Conservation (phyloP, 2,329 filamentous ascomycete species). For the Incumbomyces lentus region DNA sequence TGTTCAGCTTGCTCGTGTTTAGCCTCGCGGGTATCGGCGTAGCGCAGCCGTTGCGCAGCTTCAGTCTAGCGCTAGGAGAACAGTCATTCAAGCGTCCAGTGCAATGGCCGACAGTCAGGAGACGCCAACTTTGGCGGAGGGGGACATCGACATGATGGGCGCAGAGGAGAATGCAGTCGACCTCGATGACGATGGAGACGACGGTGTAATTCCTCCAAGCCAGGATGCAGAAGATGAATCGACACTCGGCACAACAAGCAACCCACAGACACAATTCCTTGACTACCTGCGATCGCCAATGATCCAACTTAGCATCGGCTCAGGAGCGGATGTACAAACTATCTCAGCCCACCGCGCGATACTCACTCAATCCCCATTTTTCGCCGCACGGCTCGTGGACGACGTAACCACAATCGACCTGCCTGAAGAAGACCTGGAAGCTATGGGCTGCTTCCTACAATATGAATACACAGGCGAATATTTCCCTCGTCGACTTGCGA, state of each 20-base stretch:
- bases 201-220: slow-evolving; percentile 7
- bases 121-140: slow-evolving; percentile 6
- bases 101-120: slow-evolving; percentile 1
- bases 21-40: too few relatives aligned
- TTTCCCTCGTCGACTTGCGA: slow-evolving; percentile 55
- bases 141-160: slow-evolving; percentile 24
- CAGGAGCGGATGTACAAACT: slow-evolving; percentile 48
- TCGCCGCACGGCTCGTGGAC: slow-evolving; percentile 39
- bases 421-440: slow-evolving; percentile 56
- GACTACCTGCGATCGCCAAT: slow-evolving; percentile 59
- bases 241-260: slow-evolving; percentile 24
- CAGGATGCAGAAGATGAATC: slow-evolving; percentile 7
- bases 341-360: slow-evolving; percentile 74
- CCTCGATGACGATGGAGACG: slow-evolving; percentile 15
- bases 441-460: slow-evolving; percentile 69
- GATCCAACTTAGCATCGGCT: slow-evolving; percentile 56
- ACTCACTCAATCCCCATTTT: slow-evolving; percentile 63
- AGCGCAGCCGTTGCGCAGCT: too few relatives aligned
- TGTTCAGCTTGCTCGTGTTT: too few relatives aligned
- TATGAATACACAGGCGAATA: slow-evolving; percentile 81
- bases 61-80: too few relatives aligned
- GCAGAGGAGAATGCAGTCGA: slow-evolving; percentile 16
- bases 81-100: neutral
- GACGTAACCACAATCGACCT: slow-evolving; percentile 47
- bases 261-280: slow-evolving; percentile 19